phyloP scores from a whole-genome alignment of 2,329 filamentous ascomycete species.

The Ophiostoma tasmaniense region DNA sequence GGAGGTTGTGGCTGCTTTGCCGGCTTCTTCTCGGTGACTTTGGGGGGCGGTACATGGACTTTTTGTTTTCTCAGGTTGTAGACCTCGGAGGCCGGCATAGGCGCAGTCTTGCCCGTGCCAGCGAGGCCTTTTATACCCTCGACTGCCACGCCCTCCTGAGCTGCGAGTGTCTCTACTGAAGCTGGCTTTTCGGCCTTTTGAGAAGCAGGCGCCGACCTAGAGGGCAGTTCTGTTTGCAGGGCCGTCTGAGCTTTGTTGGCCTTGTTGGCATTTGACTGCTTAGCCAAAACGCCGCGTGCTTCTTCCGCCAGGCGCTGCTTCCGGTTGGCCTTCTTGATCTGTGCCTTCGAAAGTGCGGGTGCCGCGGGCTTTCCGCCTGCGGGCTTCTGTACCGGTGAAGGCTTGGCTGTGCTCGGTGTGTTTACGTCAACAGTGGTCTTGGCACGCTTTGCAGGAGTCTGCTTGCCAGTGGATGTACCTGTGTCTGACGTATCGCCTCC shows the following conservation, averaged over 20 bases:
- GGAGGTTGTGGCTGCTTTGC: neutral
- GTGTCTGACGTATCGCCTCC: neutral
- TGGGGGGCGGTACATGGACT: neutral
- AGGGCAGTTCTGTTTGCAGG: neutral
- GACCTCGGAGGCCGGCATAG: neutral
- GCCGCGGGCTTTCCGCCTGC: neutral
- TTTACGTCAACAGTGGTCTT: neutral
- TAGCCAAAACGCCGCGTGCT: neutral
- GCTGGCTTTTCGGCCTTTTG: neutral
- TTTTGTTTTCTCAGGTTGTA: neutral
- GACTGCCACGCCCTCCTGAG: neutral
- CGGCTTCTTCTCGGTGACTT: neutral
- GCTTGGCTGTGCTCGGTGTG: neutral
- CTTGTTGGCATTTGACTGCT: neutral
- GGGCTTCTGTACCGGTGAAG: neutral
- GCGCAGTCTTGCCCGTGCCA: neutral
- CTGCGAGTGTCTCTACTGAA: neutral
- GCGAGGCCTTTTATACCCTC: neutral
- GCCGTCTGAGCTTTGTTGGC: neutral
- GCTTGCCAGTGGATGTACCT: neutral
- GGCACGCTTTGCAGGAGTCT: neutral
- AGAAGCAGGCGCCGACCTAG: neutral
- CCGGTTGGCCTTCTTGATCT: constrained; percentile 3
- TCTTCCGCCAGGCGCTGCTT: neutral
- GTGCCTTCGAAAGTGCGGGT: neutral